Evolutionary conservation across 805 yeast genomes (phyloP).

Genomic region (Cyberlindnera subsufficiens): DNA sequence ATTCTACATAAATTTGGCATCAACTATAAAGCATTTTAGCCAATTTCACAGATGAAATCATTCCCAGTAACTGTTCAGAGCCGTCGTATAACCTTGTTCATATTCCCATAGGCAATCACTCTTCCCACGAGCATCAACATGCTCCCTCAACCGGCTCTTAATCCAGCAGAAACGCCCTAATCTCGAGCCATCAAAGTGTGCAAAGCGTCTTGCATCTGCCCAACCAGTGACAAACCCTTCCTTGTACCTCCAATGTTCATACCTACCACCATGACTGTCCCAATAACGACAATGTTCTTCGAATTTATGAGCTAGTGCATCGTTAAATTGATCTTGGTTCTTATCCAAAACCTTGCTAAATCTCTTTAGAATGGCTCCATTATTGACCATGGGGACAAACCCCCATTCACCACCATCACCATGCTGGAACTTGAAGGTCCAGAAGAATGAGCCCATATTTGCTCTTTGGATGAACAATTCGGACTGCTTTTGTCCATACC

Average conservation of each 20-base stretch:
- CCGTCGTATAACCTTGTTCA: slow-evolving; percentile 79
- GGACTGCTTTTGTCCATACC: slow-evolving; percentile 57
- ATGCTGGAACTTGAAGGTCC: slow-evolving; percentile 83
- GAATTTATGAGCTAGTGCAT: slow-evolving; percentile 30
- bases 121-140: slow-evolving; percentile 47
- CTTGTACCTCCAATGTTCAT: slow-evolving; percentile 75
- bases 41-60: too few species aligned
- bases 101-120: slow-evolving; percentile 75
- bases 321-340: slow-evolving; percentile 33
- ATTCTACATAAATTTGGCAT: too few species aligned
- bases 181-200: slow-evolving; percentile 58
- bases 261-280: slow-evolving; percentile 50
- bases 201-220: slow-evolving; percentile 66
- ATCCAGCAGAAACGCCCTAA: slow-evolving; percentile 79
- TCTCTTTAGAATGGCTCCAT: slow-evolving; percentile 46
- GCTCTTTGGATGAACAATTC: slow-evolving; percentile 46
- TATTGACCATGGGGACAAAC: slow-evolving; percentile 65
- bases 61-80: slow-evolving; percentile 25
- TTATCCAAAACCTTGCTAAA: not conserved
- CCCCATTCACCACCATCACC: slow-evolving; percentile 99
- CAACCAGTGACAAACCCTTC: slow-evolving; percentile 78
- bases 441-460: slow-evolving; percentile 71
- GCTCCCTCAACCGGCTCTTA: slow-evolving; percentile 54
- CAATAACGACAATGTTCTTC: slow-evolving; percentile 60
- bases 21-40: too few species aligned